Conservation (phyloP, 164 flowering plant genomes). For the Litsea cubeba region DNA sequence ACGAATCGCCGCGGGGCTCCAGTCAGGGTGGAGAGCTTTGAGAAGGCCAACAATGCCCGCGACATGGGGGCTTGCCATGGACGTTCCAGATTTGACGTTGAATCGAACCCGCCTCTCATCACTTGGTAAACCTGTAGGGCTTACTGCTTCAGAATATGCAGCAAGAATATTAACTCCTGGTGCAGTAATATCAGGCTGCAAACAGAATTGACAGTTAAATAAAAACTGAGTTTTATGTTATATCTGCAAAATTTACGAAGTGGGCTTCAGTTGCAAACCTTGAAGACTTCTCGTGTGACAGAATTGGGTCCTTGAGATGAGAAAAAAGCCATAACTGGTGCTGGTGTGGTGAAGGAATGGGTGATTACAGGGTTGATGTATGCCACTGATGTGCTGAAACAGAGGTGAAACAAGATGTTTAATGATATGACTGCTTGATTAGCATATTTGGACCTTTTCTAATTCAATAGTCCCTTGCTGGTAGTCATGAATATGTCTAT, state of each 20-base stretch:
- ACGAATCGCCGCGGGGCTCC: conserved; percentile 76
- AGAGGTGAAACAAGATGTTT: background rate
- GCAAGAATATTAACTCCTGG: conserved; percentile 76
- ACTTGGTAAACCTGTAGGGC: conserved; percentile 42
- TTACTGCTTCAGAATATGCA: conserved; percentile 48
- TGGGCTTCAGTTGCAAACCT: conserved; percentile 36
- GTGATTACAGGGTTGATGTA: conserved; percentile 41
- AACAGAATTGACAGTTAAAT: background rate
- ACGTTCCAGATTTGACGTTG: conserved; percentile 63
- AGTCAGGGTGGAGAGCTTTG: conserved; percentile 55
- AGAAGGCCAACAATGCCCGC: conserved; percentile 76
- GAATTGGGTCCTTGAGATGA: conserved; percentile 75
- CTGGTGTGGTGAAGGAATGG: conserved; percentile 38
- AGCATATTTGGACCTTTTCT: background rate
- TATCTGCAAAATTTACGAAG: background rate
- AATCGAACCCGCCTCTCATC: conserved; percentile 43
- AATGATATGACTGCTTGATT: background rate
- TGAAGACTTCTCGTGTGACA: conserved; percentile 64
- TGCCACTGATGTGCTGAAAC: conserved; percentile 44
- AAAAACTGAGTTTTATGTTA: background rate
- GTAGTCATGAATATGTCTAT: background rate
- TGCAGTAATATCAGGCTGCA: conserved; percentile 81
- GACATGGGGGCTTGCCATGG: conserved; percentile 89
- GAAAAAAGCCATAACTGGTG: conserved; percentile 80
- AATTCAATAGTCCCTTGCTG: background rate